phyloP scores from a whole-genome alignment of 192 early-diverging fungal species.

The Chytriomyces confervae region DNA sequence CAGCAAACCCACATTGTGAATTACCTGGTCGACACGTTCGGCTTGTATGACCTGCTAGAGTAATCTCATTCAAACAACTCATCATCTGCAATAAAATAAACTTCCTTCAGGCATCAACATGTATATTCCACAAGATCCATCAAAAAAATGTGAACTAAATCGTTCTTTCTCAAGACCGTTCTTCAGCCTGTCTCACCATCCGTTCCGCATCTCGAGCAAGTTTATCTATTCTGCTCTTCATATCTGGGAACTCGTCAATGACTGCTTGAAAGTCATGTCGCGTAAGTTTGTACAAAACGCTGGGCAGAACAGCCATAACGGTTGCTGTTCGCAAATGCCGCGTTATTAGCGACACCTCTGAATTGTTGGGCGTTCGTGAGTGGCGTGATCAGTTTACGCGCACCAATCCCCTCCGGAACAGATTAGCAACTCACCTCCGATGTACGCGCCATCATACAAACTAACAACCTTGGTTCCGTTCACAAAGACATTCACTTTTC shows the following conservation, averaged over 20 bases:
- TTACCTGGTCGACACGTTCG: too few species aligned
- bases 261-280: conserved; percentile 39
- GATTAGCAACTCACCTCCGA: background rate
- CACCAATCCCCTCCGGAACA: background rate
- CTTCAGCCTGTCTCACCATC: conserved; percentile 14
- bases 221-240: conserved; percentile 34
- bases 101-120: too few species aligned
- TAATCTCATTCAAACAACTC: too few species aligned
- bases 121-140: too few species aligned
- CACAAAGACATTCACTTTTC: conserved; percentile 48
- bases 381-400: background rate
- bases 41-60: too few species aligned
- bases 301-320: conserved; percentile 19
- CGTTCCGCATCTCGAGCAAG: conserved; percentile 20
- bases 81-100: too few species aligned
- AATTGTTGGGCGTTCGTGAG: background rate
- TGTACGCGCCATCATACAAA: conserved; percentile 24
- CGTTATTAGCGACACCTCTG: conserved; percentile 15
- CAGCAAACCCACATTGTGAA: too few species aligned
- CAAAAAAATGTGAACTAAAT: too few species aligned
- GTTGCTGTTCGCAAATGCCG: conserved; percentile 33
- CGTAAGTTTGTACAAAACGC: conserved; percentile 36
- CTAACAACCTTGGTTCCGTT: conserved; percentile 37
- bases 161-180: background rate
- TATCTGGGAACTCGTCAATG: conserved; percentile 45